Evolutionary conservation across 768 basidiomycete species (phyloP).

Genomic region (Tylopilus plumbeoviolaceoides): DNA sequence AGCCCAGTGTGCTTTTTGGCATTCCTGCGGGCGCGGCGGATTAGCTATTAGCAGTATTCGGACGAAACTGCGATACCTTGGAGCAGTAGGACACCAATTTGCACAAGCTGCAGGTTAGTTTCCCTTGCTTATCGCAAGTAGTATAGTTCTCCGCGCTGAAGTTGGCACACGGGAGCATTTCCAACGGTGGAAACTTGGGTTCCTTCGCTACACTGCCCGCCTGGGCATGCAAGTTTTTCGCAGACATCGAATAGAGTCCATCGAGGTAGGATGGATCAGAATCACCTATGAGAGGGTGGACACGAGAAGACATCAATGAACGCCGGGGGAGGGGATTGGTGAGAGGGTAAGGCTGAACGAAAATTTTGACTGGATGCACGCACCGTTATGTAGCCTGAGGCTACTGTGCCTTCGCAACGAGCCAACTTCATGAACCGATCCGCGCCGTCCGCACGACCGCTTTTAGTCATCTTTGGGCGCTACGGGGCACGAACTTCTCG

Average conservation of each 20-base stretch:
- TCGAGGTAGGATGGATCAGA: conserved; percentile 4
- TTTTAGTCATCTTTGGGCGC: too few species aligned
- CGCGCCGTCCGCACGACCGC: too few species aligned
- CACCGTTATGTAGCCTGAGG: neutral
- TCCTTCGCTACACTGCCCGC: conserved; percentile 2
- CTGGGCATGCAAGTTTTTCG: conserved; percentile 11
- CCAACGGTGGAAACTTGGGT: conserved; percentile 24
- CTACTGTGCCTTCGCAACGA: too few species aligned
- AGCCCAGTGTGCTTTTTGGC: conserved; percentile 40
- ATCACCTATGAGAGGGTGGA: too few species aligned
- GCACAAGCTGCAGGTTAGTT: conserved; percentile 28
- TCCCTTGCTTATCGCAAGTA: conserved; percentile 31
- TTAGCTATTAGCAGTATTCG: neutral
- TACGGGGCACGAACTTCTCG: neutral
- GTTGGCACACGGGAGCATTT: conserved; percentile 36
- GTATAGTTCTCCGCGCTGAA: conserved; percentile 19
- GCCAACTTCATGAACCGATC: too few species aligned
- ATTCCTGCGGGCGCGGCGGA: conserved; percentile 26
- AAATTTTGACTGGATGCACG: neutral
- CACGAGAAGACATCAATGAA: conserved; percentile 5
- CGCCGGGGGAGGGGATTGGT: conserved; percentile 6
- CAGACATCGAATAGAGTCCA: conserved; percentile 7
- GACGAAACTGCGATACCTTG: conserved; percentile 13
- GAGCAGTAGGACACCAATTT: conserved; percentile 45
- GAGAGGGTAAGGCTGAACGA: neutral